Base-by-base conservation (phyloP, 495 filamentous ascomycete genomes). In the Daldinia grandis region DNA sequence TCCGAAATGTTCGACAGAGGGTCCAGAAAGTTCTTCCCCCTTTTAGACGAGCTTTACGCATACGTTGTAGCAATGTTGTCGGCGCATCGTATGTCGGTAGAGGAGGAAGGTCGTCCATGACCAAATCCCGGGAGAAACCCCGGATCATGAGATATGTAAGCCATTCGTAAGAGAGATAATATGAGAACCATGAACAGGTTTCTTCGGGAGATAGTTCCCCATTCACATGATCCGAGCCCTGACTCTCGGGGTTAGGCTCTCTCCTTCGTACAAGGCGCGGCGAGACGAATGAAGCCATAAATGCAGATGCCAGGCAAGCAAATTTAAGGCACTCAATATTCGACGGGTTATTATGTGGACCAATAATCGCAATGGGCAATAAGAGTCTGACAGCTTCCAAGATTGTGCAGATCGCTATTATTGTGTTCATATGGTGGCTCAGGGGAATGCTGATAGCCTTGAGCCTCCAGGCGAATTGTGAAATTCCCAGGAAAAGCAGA, bases 161-260 rank as follows among this genome's bases (percentile, higher is more conserved):
- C 77, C 77, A 80, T 37, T 73, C 78, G 54, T 80, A 80, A 1
- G 74, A 73, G 47, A 76, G 73, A 56, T 76, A 80, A 44, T 78
- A 80, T 4, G 78, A 80, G 56, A 79, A 78, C 12, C 71, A 67
- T 76, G 54, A 94, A 78, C 44, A 94, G 74, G 51, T 88, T 85
- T 83, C 88, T 88, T 27, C 93, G 90, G 72, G 91, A 50, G 65
- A 68, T 15, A 17, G 17, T 12, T 68, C 59, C 30, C 53, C 65
- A 2, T 50, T 28, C 15, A 31, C 38, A 10, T 25, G 51, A 27
- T 56, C 38, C 3, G 8, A 10, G 14, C 17, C 9, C 19, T 31
- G 24, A 24, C 38, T 61, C 24, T 68, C 65, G 5, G 55, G 14
- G 17, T 55, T 68, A 7, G 4, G 30, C 21, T 68, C 58, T 27